These are phyloP conservation scores for Parasarocladium wereldwijsianum DNA, from an alignment of 2,329 filamentous ascomycete species.

Conservation along the genomic window DNA sequence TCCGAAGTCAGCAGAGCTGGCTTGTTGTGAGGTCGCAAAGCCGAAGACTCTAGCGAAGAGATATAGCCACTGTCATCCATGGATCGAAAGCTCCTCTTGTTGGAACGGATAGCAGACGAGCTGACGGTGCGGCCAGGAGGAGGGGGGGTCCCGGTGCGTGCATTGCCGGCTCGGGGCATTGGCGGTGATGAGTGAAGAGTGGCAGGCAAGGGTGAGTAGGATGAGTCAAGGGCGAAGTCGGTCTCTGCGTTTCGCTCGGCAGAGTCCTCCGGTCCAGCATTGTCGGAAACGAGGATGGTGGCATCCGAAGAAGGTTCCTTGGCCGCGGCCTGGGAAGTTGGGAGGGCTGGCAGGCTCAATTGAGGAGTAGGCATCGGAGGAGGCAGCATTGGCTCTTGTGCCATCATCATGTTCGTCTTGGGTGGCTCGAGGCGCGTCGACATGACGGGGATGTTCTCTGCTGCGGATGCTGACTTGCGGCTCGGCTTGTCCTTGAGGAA, in stretches of 20 bases:
- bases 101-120: slow-evolving; percentile 51
- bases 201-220: slow-evolving; percentile 56
- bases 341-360: slow-evolving; percentile 23
- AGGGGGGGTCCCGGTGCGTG: slow-evolving; percentile 61
- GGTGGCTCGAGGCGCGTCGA: slow-evolving; percentile 39
- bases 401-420: slow-evolving; percentile 19
- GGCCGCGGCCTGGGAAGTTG: slow-evolving; percentile 12
- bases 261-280: slow-evolving; percentile 35
- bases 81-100: slow-evolving; percentile 63
- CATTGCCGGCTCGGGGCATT: slow-evolving; percentile 43
- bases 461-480: slow-evolving; percentile 40
- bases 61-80: slow-evolving; percentile 94
- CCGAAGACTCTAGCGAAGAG: slow-evolving; percentile 88
- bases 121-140: slow-evolving; percentile 44
- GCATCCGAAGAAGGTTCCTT: slow-evolving; percentile 57
- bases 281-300: slow-evolving; percentile 59
- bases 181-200: slow-evolving; percentile 87
- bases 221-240: slow-evolving; percentile 25
- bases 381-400: slow-evolving; percentile 31
- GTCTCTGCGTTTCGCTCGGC: slow-evolving; percentile 27
- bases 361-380: slow-evolving; percentile 24
- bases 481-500: slow-evolving; percentile 78
- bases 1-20: slow-evolving; percentile 60
- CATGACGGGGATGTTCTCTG: slow-evolving; percentile 44
- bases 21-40: slow-evolving; percentile 53